Evolutionary conservation across 2,329 filamentous ascomycete genomes (phyloP), one percentile per base, ranked within the genome.

Genomic region (Aspergillus eucalypticola): DNA sequence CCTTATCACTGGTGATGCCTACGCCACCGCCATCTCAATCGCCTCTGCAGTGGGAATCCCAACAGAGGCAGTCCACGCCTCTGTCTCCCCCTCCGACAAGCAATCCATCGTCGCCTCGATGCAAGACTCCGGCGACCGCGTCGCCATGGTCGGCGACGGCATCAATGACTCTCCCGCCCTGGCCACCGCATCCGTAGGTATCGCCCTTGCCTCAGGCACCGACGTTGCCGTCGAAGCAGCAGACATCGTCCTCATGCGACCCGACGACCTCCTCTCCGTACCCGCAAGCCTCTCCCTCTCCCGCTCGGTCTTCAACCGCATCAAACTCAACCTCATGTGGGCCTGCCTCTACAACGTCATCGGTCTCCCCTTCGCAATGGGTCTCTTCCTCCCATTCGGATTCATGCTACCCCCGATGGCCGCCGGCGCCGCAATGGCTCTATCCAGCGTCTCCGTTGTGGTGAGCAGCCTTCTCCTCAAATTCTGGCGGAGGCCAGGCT

Each of bases 181-280:
- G 10, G 95, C 92, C 0, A 96, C 92, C 0, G 93, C 95, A 10
- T 88, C 96, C 67, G 88, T 98, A 27, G 95, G 95, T 64, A 96
- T 99, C 67, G 93, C 93, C 60, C 91, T 99, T 76, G 86, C 91
- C 5, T 92, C 89, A 7, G 95, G 95, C 59, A 98, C 95, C 0
- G 95, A 98, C 73, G 94, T 99, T 1, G 95, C 95, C 53, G 96
- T 99, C 87, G 95, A 98, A 79, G 95, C 95, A 1, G 95, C 95
- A 0, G 92, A 96, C 69, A 87, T 99, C 17, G 95, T 99, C 15
- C 87, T 99, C 57, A 99, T 99, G 94, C 88, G 90, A 3, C 90
- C 91, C 0, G 90, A 92, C 64, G 90, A 97, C 69, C 84, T 99
- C 3, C 91, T 98, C 80, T 91, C 94, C 69, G 92, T 99, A n/a